A percentile compares a stretch with the other conserved stretches of the same genome.
phyloP scores from a whole-genome alignment of 345 rosid genomes.

The Populus deltoides region DNA sequence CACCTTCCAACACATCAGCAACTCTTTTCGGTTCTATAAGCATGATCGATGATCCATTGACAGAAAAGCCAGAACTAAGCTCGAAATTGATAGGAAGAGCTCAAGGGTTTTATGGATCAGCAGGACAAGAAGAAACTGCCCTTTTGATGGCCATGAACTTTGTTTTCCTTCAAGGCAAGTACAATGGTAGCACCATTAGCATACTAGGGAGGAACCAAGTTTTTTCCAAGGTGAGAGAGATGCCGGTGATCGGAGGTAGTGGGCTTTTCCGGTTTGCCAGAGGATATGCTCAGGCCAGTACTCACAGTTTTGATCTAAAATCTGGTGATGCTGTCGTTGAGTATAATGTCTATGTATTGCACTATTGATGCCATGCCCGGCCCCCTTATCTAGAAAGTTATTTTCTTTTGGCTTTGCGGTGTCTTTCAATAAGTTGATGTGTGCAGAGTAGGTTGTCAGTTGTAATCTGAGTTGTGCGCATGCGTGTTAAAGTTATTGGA shows the following conservation, averaged over 20 bases:
- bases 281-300: conserved; percentile 52
- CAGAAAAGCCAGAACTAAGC: conserved; percentile 1
- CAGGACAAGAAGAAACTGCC: not conserved
- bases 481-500: too few relatives aligned
- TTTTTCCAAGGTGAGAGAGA: conserved; percentile 42
- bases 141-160: conserved; percentile 19
- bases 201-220: conserved; percentile 46
- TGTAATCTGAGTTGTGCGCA: too few relatives aligned
- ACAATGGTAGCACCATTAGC: conserved; percentile 25
- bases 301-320: conserved; percentile 21
- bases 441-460: too few relatives aligned
- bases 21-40: not conserved
- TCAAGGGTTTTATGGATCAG: conserved; percentile 1
- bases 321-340: conserved; percentile 45
- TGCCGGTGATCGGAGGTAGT: conserved; percentile 64
- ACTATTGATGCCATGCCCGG: not conserved
- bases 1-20: conserved; percentile 12
- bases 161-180: conserved; percentile 15
- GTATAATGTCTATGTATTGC: conserved; percentile 33
- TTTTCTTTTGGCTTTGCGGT: too few relatives aligned
- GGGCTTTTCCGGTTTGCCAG: conserved; percentile 60
- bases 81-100: not conserved
- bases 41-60: conserved; percentile 10
- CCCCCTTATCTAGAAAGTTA: too few relatives aligned
- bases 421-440: too few relatives aligned